Evolutionary conservation across 1,139 yeast species (phyloP), one percentile per base, ranked within the genome.

Genomic region (Zygoascus meyerae): DNA sequence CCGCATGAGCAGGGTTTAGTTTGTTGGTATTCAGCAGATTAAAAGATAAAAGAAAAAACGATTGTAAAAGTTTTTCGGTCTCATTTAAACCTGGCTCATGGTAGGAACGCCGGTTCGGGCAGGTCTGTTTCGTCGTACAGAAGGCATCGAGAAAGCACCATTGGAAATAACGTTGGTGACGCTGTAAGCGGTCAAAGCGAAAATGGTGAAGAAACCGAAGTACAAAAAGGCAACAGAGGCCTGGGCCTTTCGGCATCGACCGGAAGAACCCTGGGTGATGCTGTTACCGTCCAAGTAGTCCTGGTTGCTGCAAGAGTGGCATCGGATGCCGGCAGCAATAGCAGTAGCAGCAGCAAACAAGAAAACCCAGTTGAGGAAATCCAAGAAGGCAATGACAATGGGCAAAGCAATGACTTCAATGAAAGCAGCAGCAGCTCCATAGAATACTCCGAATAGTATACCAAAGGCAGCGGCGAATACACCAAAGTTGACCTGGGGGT

Each of bases 221-320:
- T 80, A 92, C 63, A 89, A 78, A 83, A 92, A 92, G 53, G 95
- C 95, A 60, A 78, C 78, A 34, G 86, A 72, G 54, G 95, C 95
- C 75, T 92, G 97, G 50, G 95, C 92, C 74, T 86, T 82, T 77
- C 97, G 86, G 75, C 98, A 92, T 75, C 97, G 81, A 60, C 78
- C 83, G 28, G 71, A 58, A 40, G 82, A 74, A 56, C 95, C 95
- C 72, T 86, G 90, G 55, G 83, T 68, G 57, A 89, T 77, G 54
- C 68, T 70, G 76, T 90, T 87, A 58, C 57, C 40, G 58, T 79
- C 73, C 56, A 87, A 54, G 75, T 86, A 89, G 48, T 48, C 56
- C 52, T 73, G 57, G 79, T 87, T 85, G 58, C 71, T 50, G 76
- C 98, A 92, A 42, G 95, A 83, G 77, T 89, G 96, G 53, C 74